Conservation (phyloP, 352 stramenopile species). For the Globisporangium cylindrosporum region DNA sequence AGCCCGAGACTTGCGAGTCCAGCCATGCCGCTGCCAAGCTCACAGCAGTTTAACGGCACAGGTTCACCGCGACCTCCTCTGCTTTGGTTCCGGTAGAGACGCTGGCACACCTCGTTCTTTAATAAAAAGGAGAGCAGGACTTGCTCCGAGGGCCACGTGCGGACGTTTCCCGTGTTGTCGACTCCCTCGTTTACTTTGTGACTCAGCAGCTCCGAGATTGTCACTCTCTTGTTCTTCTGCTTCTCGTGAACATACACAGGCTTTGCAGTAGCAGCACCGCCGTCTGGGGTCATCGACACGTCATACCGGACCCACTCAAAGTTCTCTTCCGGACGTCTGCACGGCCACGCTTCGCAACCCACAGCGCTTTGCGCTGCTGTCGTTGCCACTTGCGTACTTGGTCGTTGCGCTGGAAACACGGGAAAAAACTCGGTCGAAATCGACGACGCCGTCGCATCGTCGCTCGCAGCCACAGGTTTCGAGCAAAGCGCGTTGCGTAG, state of each 20-base stretch:
- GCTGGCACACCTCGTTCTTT: constrained; percentile 28
- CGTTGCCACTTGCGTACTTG: constrained; percentile 5
- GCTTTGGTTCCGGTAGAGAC: constrained; percentile 22
- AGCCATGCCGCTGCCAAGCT: constrained; percentile 76
- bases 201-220: constrained; percentile 64
- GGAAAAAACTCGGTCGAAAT: constrained; percentile 67
- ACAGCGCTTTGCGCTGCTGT: background rate
- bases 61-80: background rate
- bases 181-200: constrained; percentile 76
- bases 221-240: constrained; percentile 47
- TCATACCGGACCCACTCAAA: constrained; percentile 61
- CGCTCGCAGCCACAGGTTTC: constrained; percentile 23
- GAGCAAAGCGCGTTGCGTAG: constrained; percentile 59
- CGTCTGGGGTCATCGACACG: constrained; percentile 7
- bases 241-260: constrained; percentile 71
- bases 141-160: constrained; percentile 81
- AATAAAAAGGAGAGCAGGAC: constrained; percentile 70
- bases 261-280: background rate
- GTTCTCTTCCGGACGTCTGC: constrained; percentile 20
- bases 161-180: constrained; percentile 88
- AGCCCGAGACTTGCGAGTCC: constrained; percentile 69
- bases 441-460: constrained; percentile 47
- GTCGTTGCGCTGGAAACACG: constrained; percentile 22
- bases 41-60: constrained; percentile 46
- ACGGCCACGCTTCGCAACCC: background rate